Percentiles rank a stretch among this genome's conserved stretches.
These are phyloP conservation scores for Leptosphaerulina australis DNA, from an alignment of 2,329 filamentous ascomycete species.

Conservation along the genomic window DNA sequence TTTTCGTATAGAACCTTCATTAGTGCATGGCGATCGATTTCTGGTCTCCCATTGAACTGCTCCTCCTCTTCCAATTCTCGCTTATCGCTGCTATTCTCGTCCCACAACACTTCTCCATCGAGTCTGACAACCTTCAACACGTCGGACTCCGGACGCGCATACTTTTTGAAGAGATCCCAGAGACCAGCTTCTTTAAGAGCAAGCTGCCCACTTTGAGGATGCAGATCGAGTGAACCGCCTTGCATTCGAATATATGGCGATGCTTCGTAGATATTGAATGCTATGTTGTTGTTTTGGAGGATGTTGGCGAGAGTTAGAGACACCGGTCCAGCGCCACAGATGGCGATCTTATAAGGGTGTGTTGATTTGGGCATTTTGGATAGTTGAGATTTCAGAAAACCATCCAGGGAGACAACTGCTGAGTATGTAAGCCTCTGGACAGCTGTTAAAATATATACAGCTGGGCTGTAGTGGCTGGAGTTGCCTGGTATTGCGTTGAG, in stretches of 20 bases:
- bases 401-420: not conserved
- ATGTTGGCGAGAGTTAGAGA: conserved; percentile 61
- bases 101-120: conserved; percentile 37
- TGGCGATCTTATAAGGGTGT: conserved; percentile 37
- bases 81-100: conserved; percentile 40
- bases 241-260: conserved; percentile 43
- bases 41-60: conserved; percentile 40
- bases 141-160: conserved; percentile 61
- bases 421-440: not conserved
- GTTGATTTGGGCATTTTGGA: not conserved
- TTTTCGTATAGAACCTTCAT: conserved; percentile 52
- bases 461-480: not conserved
- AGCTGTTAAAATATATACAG: not conserved
- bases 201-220: conserved; percentile 57
- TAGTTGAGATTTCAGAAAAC: not conserved
- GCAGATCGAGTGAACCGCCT: conserved; percentile 57
- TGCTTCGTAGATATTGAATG: conserved; percentile 57
- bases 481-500: not conserved
- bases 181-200: conserved; percentile 60
- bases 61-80: conserved; percentile 48
- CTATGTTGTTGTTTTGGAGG: conserved; percentile 55
- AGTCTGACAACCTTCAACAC: conserved; percentile 56
- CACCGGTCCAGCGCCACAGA: conserved; percentile 49
- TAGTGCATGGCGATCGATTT: conserved; percentile 58
- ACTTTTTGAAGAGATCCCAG: conserved; percentile 57